phyloP scores from a whole-genome alignment of 1,284 basidiomycete species.

The Lentinula novae-zelandiae region DNA sequence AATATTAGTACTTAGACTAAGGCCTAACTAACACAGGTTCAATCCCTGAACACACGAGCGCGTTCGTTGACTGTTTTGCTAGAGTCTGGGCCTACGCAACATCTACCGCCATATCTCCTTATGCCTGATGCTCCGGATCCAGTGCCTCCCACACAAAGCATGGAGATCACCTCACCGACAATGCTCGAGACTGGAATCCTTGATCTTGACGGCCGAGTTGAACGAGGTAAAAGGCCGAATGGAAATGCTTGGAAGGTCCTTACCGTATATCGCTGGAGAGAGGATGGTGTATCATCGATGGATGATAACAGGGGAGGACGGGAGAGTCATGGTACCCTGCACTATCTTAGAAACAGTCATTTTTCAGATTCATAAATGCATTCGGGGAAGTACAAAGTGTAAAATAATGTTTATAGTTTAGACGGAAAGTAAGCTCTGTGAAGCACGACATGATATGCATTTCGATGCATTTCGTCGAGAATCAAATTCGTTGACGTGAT shows the following conservation, averaged over 20 bases:
- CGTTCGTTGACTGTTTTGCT: constrained; percentile 40
- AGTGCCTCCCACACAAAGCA: constrained; percentile 29
- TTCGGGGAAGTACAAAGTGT: background rate
- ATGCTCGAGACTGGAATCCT: constrained; percentile 48
- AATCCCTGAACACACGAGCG: constrained; percentile 37
- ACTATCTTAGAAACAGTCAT: constrained; percentile 43
- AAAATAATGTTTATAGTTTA: too few relatives aligned
- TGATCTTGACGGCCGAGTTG: constrained; percentile 46
- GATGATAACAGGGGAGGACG: constrained; percentile 40
- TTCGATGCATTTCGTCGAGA: background rate
- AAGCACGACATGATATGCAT: background rate
- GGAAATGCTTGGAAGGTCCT: constrained; percentile 54
- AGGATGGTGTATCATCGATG: constrained; percentile 22
- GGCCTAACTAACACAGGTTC: constrained; percentile 31
- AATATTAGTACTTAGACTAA: background rate
- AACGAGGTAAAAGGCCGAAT: constrained; percentile 32
- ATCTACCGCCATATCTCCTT: constrained; percentile 37
- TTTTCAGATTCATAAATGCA: constrained; percentile 19
- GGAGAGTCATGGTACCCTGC: constrained; percentile 47
- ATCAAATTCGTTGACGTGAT: background rate
- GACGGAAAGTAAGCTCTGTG: too few relatives aligned
- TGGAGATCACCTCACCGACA: constrained; percentile 38
- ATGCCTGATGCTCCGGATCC: constrained; percentile 25
- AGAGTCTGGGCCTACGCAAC: constrained; percentile 29
- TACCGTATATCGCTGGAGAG: constrained; percentile 44